phyloP scores from a whole-genome alignment of 2,329 filamentous ascomycete genomes.

The Nemania sp. region DNA sequence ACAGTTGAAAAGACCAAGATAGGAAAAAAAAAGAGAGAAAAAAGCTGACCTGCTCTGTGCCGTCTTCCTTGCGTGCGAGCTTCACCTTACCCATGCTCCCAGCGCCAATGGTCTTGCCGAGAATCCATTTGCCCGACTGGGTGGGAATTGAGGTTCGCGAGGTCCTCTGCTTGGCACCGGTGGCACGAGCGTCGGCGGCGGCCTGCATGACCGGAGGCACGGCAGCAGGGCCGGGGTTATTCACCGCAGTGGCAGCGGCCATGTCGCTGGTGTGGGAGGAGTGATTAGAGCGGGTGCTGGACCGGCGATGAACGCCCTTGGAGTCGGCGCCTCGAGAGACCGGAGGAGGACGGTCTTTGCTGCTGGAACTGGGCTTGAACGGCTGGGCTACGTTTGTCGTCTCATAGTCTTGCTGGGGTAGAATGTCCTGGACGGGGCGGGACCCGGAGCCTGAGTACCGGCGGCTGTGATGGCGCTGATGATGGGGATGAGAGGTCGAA shows the following conservation, averaged over 20 bases:
- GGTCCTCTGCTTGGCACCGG: constrained; percentile 55
- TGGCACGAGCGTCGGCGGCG: constrained; percentile 51
- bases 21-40: constrained; percentile 13
- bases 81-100: constrained; percentile 99
- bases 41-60: constrained; percentile 78
- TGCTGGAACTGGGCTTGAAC: constrained; percentile 67
- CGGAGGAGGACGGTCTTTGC: constrained; percentile 59
- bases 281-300: constrained; percentile 53
- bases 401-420: constrained; percentile 72
- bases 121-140: constrained; percentile 86
- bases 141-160: constrained; percentile 84
- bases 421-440: constrained; percentile 48
- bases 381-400: constrained; percentile 66
- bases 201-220: constrained; percentile 51
- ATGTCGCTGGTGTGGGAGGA: constrained; percentile 48
- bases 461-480: constrained; percentile 45
- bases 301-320: constrained; percentile 51
- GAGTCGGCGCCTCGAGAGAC: constrained; percentile 59
- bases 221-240: constrained; percentile 55
- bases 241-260: constrained; percentile 53
- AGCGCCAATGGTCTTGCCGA: constrained; percentile 95
- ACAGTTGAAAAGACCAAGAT: constrained; percentile 4
- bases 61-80: constrained; percentile 85
- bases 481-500: no score
- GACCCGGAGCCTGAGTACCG: constrained; percentile 40